phyloP scores from a whole-genome alignment of 2,329 filamentous ascomycete genomes.

The Hypomyces perniciosus region DNA sequence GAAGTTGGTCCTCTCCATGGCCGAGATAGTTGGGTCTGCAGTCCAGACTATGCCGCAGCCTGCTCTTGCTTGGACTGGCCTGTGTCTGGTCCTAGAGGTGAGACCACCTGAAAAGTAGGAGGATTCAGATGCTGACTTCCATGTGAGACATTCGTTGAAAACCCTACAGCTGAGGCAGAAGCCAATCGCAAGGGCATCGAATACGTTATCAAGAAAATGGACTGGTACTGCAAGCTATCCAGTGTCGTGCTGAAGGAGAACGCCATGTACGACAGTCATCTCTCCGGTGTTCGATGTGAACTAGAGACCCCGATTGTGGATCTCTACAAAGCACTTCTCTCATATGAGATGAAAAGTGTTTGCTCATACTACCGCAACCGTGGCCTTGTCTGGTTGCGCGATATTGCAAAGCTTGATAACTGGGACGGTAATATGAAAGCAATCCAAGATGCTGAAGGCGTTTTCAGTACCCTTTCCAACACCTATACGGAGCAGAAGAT shows the following conservation, averaged over 20 bases:
- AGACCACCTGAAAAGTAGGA: background rate
- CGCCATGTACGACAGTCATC: background rate
- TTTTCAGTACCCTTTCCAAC: conserved; percentile 10
- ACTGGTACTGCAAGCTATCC: conserved; percentile 32
- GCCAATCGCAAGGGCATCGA: conserved; percentile 28
- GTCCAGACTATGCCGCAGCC: conserved; percentile 27
- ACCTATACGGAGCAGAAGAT: conserved; percentile 9
- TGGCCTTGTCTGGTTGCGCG: conserved; percentile 21
- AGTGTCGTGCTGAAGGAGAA: conserved; percentile 22
- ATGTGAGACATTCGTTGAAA: conserved; percentile 23
- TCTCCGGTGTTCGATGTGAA: conserved; percentile 13
- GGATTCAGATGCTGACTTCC: background rate
- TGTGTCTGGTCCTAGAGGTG: conserved; percentile 30
- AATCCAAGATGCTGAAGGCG: conserved; percentile 24
- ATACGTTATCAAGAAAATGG: conserved; percentile 31
- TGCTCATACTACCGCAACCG: conserved; percentile 29
- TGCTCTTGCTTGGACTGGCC: conserved; percentile 31
- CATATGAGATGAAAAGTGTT: conserved; percentile 36
- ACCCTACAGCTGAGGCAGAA: conserved; percentile 20
- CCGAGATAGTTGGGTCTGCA: conserved; percentile 20
- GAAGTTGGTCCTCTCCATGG: conserved; percentile 19
- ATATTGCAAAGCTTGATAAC: conserved; percentile 26
- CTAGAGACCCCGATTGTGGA: conserved; percentile 23
- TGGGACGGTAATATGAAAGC: conserved; percentile 26
- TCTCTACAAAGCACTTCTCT: conserved; percentile 33